Base-by-base conservation (phyloP, 2,329 filamentous ascomycete species). In the Cladosporium sp. region DNA sequence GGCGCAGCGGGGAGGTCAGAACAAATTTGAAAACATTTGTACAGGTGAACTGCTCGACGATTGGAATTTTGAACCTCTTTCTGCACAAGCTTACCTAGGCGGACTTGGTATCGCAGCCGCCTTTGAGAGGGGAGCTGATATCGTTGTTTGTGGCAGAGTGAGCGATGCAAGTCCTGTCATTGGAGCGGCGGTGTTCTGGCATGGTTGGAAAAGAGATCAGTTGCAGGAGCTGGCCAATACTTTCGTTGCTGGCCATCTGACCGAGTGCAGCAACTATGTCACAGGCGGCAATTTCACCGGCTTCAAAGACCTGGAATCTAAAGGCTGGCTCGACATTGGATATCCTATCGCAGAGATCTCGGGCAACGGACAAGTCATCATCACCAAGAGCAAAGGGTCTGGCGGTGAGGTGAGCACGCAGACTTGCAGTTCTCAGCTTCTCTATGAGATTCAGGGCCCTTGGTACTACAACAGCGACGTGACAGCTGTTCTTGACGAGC, bases 381-480 rank as follows among this genome's bases (percentile, higher is more conserved):
- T 74, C 57, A 72, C 72, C 9, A 77, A 76, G 64, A 71, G 72
- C 30, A 62, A 76, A 63, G 52, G 68, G 62, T 37, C 72, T 64
- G 59, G 70, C 61, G 75, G 75, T 37, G 67, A 68, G 51, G 71
- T 76, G 6, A 72, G 73, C 1, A 75, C 78, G 7, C 77, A 82
- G 56, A 84, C 81, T 0, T 79, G 80, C 58, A 76, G 76, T 0
- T 79, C 76, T 3, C 82, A 84, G 60, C 70, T 83, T 2, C 64
- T 84, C 1, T 84, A 82, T 64, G 80, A 83, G 66, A 78, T 82
- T 15, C 80, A 82, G 63, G 81, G 81, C 5, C 79, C 78, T 0
- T 79, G 76, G 74, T 85, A 85, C 66, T 82, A 77, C 73, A 84
- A 84, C 69, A 80, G 77, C 0, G 82, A 84, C 61, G 82, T 84